Conservation (phyloP, 2,329 filamentous ascomycete genomes). For the Xylaria arbuscula region DNA sequence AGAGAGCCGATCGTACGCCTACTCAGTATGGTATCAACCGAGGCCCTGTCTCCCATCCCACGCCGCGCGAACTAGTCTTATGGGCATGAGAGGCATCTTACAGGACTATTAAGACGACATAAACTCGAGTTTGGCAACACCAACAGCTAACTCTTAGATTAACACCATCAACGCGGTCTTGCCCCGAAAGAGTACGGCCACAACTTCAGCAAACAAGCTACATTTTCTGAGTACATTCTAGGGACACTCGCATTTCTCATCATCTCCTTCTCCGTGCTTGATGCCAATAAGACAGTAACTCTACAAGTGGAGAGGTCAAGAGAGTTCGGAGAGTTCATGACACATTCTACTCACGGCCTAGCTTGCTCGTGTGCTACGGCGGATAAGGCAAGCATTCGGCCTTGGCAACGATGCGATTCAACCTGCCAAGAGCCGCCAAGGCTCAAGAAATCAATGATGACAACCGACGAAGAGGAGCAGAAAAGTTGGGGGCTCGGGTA, state of each 20-base stretch:
- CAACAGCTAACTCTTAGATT: neutral
- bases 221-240: constrained; percentile 22
- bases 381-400: constrained; percentile 38
- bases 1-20: constrained; percentile 6
- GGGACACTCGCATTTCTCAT: constrained; percentile 18
- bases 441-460: constrained; percentile 17
- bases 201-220: constrained; percentile 10
- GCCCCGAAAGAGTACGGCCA: constrained; percentile 13
- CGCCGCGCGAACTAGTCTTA: neutral
- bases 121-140: neutral
- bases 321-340: constrained; percentile 34
- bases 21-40: constrained; percentile 14
- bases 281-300: neutral
- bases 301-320: constrained; percentile 26
- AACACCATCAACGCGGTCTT: neutral
- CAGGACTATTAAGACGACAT: neutral
- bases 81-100: neutral
- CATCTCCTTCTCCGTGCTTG: constrained; percentile 23
- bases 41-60: constrained; percentile 34
- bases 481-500: constrained; percentile 4
- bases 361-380: constrained; percentile 34
- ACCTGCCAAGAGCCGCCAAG: constrained; percentile 34
- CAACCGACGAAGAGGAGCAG: neutral
- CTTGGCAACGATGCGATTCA: constrained; percentile 42
- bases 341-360: constrained; percentile 51